Evolutionary conservation across 1,139 yeast genomes (phyloP).

Genomic region (Suhomyces bolitotheri): DNA sequence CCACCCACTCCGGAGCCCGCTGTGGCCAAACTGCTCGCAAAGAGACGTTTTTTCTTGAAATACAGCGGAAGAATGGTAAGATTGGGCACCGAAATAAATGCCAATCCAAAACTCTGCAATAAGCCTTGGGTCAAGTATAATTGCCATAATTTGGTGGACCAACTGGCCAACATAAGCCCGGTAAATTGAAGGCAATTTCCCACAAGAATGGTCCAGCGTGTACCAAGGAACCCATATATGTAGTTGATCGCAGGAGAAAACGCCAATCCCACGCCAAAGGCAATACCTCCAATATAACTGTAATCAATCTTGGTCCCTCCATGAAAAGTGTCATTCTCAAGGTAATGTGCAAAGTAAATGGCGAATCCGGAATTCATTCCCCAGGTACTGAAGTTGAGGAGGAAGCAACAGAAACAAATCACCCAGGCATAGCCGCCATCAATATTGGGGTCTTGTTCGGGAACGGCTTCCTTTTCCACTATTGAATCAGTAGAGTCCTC

Average conservation of each 20-base stretch:
- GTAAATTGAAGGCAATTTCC: constrained; percentile 53
- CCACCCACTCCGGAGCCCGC: constrained; percentile 70
- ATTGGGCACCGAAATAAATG: constrained; percentile 46
- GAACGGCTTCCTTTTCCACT: background rate
- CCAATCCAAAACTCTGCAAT: constrained; percentile 52
- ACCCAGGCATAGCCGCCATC: constrained; percentile 56
- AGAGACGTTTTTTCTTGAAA: constrained; percentile 53
- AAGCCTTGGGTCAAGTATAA: constrained; percentile 53
- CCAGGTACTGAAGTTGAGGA: constrained; percentile 49
- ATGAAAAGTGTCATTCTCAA: constrained; percentile 33
- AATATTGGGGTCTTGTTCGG: constrained; percentile 8
- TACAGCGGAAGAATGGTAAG: constrained; percentile 57
- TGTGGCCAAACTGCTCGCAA: constrained; percentile 58
- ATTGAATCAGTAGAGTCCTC: no score
- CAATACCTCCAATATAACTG: constrained; percentile 44
- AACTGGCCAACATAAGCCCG: constrained; percentile 56
- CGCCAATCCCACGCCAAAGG: constrained; percentile 38
- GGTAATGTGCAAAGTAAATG: constrained; percentile 49
- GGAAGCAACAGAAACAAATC: constrained; percentile 41
- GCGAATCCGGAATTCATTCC: constrained; percentile 59
- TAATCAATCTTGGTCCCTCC: constrained; percentile 46
- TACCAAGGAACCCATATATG: constrained; percentile 41
- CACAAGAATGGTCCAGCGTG: constrained; percentile 33
- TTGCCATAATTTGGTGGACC: constrained; percentile 51
- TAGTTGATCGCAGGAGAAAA: constrained; percentile 43